These are phyloP conservation scores for Stephanodiscus minutulus DNA, from an alignment of 108 stramenopile species.

Conservation along the genomic window DNA sequence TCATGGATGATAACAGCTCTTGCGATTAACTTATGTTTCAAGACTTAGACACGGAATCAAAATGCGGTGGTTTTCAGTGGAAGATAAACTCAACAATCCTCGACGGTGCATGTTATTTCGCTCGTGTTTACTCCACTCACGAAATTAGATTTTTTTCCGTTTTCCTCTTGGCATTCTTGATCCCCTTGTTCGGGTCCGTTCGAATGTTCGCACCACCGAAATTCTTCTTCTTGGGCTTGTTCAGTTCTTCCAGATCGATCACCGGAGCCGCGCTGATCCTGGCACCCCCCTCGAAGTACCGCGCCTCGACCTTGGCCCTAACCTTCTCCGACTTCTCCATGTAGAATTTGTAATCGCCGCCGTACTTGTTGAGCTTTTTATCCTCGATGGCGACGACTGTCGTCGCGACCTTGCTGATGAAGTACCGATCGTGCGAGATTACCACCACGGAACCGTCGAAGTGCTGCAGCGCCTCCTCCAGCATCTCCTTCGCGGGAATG, in stretches of 20 bases:
- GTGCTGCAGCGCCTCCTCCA: slow-evolving; percentile 95
- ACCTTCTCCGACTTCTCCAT: slow-evolving; percentile 84
- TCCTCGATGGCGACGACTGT: slow-evolving; percentile 95
- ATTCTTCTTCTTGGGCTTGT: slow-evolving; percentile 77
- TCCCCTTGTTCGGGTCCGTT: slow-evolving; percentile 90
- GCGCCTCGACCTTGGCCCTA: slow-evolving; percentile 86
- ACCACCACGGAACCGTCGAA: slow-evolving; percentile 93
- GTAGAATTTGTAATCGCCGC: slow-evolving; percentile 96
- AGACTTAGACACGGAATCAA: too few relatives aligned
- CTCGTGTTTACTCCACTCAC: slow-evolving; percentile 6
- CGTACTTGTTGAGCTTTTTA: slow-evolving; percentile 76
- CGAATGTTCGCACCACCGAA: slow-evolving; percentile 93
- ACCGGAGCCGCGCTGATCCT: slow-evolving; percentile 76
- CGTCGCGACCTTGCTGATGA: slow-evolving; percentile 93
- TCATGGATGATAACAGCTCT: too few relatives aligned
- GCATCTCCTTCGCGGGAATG: slow-evolving; percentile 98
- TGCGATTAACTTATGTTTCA: too few relatives aligned
- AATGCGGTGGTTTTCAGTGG: too few relatives aligned
- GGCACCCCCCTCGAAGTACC: slow-evolving; percentile 78
- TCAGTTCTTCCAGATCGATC: slow-evolving; percentile 67
- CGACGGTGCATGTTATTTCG: neutral
- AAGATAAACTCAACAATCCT: neutral
- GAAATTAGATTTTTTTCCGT: neutral
- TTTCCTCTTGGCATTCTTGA: slow-evolving; percentile 96
- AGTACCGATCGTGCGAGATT: slow-evolving; percentile 97